Conservation (phyloP, 1,284 basidiomycete species). For the Gymnopus androsaceus region DNA sequence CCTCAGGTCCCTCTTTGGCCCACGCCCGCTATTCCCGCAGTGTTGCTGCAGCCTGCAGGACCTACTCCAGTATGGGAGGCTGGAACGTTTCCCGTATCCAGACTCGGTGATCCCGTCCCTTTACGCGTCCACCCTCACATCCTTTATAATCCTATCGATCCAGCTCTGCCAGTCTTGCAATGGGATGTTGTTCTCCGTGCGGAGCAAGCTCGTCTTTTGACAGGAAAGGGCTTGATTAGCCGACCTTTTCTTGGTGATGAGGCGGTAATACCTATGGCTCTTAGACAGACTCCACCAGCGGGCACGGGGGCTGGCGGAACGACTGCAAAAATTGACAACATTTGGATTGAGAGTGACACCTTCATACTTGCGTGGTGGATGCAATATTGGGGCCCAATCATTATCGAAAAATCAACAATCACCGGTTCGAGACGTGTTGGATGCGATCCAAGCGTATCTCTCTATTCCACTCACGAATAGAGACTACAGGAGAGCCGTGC, state of each 20-base stretch:
- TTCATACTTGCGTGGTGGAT: slow-evolving; percentile 33
- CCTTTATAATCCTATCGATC: slow-evolving; percentile 33
- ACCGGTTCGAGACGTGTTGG: slow-evolving; percentile 33
- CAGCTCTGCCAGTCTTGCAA: slow-evolving; percentile 30
- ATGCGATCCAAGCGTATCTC: slow-evolving; percentile 36
- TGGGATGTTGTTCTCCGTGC: slow-evolving; percentile 38
- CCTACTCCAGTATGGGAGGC: slow-evolving; percentile 22
- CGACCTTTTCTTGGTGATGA: slow-evolving; percentile 21
- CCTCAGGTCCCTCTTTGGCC: slow-evolving; percentile 1
- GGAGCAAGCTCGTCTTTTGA: slow-evolving; percentile 30
- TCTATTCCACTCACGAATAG: slow-evolving; percentile 26
- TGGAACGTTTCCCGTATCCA: slow-evolving; percentile 32
- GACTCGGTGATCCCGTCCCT: slow-evolving; percentile 30
- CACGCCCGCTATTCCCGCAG: slow-evolving; percentile 3
- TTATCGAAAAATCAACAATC: slow-evolving; percentile 27
- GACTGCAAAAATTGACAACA: slow-evolving; percentile 17
- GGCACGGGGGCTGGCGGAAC: slow-evolving; percentile 18
- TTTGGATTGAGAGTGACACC: slow-evolving; percentile 34
- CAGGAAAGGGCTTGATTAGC: slow-evolving; percentile 17
- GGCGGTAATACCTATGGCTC: slow-evolving; percentile 19
- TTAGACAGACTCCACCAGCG: background rate
- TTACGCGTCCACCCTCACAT: slow-evolving; percentile 33
- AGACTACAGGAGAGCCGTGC: slow-evolving; percentile 27
- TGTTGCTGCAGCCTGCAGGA: background rate
- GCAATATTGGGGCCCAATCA: slow-evolving; percentile 36